Conservation (phyloP, 1,284 basidiomycete species). For the Xanthoconium separans region DNA sequence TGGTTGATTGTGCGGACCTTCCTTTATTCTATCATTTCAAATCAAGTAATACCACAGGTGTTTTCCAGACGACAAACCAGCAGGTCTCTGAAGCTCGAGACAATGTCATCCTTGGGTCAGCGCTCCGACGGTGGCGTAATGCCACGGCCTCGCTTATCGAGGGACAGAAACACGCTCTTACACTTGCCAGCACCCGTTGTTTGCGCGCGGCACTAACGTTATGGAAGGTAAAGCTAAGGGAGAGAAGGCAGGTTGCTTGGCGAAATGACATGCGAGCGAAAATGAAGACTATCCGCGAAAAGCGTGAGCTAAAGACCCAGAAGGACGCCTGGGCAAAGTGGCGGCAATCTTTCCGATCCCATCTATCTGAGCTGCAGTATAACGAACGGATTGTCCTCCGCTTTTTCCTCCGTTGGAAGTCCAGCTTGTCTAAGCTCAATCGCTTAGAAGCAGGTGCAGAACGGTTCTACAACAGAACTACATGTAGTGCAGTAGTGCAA, state of each 20-base stretch:
- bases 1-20: conserved; percentile 65
- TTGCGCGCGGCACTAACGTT: conserved; percentile 40
- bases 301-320: conserved; percentile 46
- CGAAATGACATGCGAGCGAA: conserved; percentile 63
- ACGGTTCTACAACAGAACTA: conserved; percentile 37
- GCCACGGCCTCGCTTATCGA: conserved; percentile 38
- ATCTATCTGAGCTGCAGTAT: conserved; percentile 50
- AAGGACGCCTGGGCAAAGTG: conserved; percentile 61
- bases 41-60: conserved; percentile 12
- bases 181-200: conserved; percentile 41
- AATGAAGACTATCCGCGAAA: conserved; percentile 60
- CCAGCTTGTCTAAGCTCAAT: conserved; percentile 39
- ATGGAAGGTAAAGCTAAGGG: conserved; percentile 53
- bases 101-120: conserved; percentile 55
- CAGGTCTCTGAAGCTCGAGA: conserved; percentile 61
- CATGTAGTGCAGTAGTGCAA: conserved; percentile 37
- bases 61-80: conserved; percentile 54
- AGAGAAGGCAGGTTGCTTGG: conserved; percentile 57
- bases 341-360: conserved; percentile 53
- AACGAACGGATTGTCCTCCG: conserved; percentile 41
- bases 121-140: conserved; percentile 57
- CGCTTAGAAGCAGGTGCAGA: conserved; percentile 49
- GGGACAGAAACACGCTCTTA: conserved; percentile 40
- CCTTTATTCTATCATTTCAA: conserved; percentile 11
- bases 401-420: conserved; percentile 53